These are phyloP conservation scores for Curvularia lunata DNA, from an alignment of 2,329 filamentous ascomycete species.

Conservation along the genomic window DNA sequence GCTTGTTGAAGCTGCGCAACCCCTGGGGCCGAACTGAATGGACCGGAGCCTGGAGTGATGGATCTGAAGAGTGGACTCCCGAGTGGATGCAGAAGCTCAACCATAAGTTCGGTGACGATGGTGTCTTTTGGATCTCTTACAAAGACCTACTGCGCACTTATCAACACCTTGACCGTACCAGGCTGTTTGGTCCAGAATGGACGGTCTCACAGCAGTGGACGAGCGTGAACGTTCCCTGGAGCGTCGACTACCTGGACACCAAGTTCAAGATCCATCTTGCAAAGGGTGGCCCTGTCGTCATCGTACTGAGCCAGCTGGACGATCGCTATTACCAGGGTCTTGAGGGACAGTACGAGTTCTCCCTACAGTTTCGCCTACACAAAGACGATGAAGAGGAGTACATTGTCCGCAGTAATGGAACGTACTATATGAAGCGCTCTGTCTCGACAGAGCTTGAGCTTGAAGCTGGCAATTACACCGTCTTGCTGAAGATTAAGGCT, in stretches of 20 bases:
- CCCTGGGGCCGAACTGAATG: constrained; percentile 84
- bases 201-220: constrained; percentile 67
- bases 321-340: constrained; percentile 66
- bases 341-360: constrained; percentile 63
- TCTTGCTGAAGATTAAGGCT: constrained; percentile 77
- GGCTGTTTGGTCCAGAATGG: constrained; percentile 67
- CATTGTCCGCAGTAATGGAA: constrained; percentile 62
- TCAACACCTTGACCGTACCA: constrained; percentile 65
- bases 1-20: constrained; percentile 62
- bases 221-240: constrained; percentile 65
- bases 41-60: constrained; percentile 82
- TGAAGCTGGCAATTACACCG: constrained; percentile 74
- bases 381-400: constrained; percentile 67
- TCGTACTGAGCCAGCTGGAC: constrained; percentile 66
- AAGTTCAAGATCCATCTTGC: constrained; percentile 63
- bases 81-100: constrained; percentile 76
- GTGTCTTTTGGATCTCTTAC: constrained; percentile 68
- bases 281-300: constrained; percentile 60
- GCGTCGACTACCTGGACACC: constrained; percentile 65
- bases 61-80: constrained; percentile 82
- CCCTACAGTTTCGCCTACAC: constrained; percentile 65
- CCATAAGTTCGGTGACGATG: constrained; percentile 79
- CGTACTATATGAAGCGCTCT: constrained; percentile 71
- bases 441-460: constrained; percentile 79
- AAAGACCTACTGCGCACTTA: constrained; percentile 64